A percentile compares a stretch with the other conserved stretches of the same genome.
phyloP scores from a whole-genome alignment of 495 filamentous ascomycete species.

The Aspergillus bridgeri region DNA sequence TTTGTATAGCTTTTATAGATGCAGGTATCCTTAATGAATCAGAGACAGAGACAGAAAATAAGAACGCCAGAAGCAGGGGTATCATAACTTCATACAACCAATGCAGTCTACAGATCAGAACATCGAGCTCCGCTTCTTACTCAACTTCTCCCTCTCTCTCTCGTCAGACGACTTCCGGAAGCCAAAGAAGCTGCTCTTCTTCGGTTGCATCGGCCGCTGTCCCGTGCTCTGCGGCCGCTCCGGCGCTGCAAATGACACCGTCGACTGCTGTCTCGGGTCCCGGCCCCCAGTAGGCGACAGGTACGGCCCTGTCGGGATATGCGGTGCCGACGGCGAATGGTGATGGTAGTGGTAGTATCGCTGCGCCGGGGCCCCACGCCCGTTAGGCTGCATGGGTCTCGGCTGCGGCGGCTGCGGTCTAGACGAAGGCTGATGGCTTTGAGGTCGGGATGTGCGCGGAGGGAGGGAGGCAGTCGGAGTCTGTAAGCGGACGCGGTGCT shows the following conservation, averaged over 20 bases:
- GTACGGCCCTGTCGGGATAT: slow-evolving; percentile 25
- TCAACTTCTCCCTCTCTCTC: slow-evolving; percentile 26
- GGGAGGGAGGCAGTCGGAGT: slow-evolving; percentile 24
- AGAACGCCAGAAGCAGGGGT: slow-evolving; percentile 4
- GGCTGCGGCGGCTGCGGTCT: neutral
- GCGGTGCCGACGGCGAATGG: slow-evolving; percentile 17
- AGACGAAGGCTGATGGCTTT: slow-evolving; percentile 4
- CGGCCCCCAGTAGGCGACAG: slow-evolving; percentile 17
- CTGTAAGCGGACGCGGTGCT: slow-evolving; percentile 34
- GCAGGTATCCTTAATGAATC: neutral
- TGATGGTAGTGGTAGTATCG: slow-evolving; percentile 17
- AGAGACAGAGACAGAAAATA: neutral
- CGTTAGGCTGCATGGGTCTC: neutral
- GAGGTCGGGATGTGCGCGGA: slow-evolving; percentile 21
- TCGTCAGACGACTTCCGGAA: slow-evolving; percentile 35
- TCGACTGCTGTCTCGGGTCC: slow-evolving; percentile 12
- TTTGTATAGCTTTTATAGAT: neutral
- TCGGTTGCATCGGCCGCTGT: slow-evolving; percentile 23
- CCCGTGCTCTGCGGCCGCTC: slow-evolving; percentile 12
- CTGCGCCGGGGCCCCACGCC: slow-evolving; percentile 14
- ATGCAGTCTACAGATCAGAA: slow-evolving; percentile 32
- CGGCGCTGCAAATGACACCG: slow-evolving; percentile 13
- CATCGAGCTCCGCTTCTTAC: slow-evolving; percentile 53
- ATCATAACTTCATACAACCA: slow-evolving; percentile 7
- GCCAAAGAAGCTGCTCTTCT: slow-evolving; percentile 52